Evolutionary conservation across 2,329 filamentous ascomycete species (phyloP).

Genomic region (Colletotrichum sp.): DNA sequence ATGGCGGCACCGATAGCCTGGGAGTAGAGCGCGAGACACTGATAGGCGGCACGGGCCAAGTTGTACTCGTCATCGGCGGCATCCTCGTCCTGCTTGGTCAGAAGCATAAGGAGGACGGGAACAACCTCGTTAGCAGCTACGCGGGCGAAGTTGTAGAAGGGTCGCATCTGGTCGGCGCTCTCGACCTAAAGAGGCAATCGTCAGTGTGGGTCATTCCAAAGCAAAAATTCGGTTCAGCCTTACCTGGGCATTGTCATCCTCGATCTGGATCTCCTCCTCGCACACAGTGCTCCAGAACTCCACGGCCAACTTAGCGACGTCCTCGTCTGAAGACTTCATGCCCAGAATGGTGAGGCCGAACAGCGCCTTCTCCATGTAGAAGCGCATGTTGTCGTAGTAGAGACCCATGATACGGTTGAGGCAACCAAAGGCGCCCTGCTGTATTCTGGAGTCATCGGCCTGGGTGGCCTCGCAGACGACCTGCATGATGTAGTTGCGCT

Average conservation of each 20-base stretch:
- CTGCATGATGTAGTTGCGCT: conserved; percentile 99
- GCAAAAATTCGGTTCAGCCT: conserved; percentile 23
- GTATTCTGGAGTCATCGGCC: conserved; percentile 86
- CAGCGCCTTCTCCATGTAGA: conserved; percentile 99
- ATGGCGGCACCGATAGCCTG: conserved; percentile 87
- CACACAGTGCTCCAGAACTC: conserved; percentile 99
- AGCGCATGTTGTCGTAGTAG: conserved; percentile 99
- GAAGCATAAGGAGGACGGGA: conserved; percentile 83
- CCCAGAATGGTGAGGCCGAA: conserved; percentile 97
- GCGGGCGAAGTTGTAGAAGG: conserved; percentile 94
- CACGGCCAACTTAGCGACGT: conserved; percentile 96
- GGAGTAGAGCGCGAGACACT: conserved; percentile 93
- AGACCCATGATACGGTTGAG: conserved; percentile 98
- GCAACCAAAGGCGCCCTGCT: conserved; percentile 95
- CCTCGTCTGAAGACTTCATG: conserved; percentile 98
- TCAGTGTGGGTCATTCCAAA: conserved; percentile 10
- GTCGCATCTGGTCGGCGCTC: conserved; percentile 81
- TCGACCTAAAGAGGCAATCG: conserved; percentile 53
- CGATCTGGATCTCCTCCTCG: conserved; percentile 97
- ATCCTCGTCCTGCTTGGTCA: conserved; percentile 98
- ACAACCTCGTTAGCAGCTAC: conserved; percentile 95
- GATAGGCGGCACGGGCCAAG: conserved; percentile 90
- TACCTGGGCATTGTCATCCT: conserved; percentile 91
- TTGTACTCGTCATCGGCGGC: conserved; percentile 98
- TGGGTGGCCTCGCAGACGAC: conserved; percentile 99